These are phyloP conservation scores for Crithidia brevicula DNA, from an alignment of 208 protist genomes.

Conservation along the genomic window DNA sequence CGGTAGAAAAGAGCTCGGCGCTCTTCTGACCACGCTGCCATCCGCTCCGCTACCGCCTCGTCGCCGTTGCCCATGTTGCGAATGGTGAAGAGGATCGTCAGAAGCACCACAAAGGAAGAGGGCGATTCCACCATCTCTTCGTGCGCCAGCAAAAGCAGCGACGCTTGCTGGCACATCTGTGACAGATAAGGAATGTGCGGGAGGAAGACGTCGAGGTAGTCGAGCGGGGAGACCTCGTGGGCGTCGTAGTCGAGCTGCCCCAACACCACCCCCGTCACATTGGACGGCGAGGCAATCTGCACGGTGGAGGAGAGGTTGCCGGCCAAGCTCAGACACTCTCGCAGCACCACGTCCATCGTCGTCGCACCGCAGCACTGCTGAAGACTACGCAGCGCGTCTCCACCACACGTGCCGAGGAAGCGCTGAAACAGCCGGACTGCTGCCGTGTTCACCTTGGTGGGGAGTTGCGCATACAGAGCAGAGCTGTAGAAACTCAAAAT, in stretches of 20 bases:
- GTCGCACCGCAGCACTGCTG: conserved; percentile 13
- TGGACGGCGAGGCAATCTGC: conserved; percentile 21
- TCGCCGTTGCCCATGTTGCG: conserved; percentile 25
- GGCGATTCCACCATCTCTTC: conserved; percentile 30
- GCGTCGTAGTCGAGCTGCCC: conserved; percentile 31
- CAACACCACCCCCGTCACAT: conserved; percentile 27
- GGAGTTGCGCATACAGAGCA: conserved; percentile 19
- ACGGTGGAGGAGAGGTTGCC: conserved; percentile 28
- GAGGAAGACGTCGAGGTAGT: conserved; percentile 28
- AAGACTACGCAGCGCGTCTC: conserved; percentile 4
- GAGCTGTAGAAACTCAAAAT: conserved; percentile 33
- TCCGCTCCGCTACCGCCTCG: conserved; percentile 1
- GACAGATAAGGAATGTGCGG: conserved; percentile 32
- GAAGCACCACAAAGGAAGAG: conserved; percentile 25
- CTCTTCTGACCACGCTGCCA: conserved; percentile 17
- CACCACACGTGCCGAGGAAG: conserved; percentile 24
- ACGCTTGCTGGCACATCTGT: conserved; percentile 39
- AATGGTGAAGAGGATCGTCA: conserved; percentile 30
- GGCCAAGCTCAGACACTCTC: conserved; percentile 31
- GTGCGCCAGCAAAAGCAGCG: conserved; percentile 33
- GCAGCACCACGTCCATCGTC: conserved; percentile 30
- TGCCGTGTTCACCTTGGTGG: conserved; percentile 13
- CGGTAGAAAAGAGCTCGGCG: conserved; percentile 13
- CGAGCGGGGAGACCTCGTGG: conserved; percentile 40
- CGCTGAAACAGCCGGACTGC: conserved; percentile 38